Percentiles rank a stretch among this genome's conserved stretches.
Conservation (phyloP, 2,329 filamentous ascomycete species). For the Ciborinia camelliae region DNA sequence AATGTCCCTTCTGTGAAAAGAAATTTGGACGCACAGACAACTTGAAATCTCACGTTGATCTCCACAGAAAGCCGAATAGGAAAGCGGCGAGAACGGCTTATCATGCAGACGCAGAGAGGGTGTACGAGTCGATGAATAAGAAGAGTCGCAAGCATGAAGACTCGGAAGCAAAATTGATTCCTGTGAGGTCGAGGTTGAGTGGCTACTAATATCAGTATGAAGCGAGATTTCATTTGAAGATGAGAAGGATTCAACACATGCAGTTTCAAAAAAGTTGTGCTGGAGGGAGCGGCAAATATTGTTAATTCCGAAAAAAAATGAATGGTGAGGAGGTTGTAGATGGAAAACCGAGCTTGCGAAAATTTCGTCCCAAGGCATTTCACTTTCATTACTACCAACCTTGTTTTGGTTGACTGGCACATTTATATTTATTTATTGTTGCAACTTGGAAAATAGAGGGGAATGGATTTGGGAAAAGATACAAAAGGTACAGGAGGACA, state of each 20-base stretch:
- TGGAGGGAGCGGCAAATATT: not conserved
- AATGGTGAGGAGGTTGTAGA: not conserved
- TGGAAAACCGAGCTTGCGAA: not conserved
- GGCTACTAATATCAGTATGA: not conserved
- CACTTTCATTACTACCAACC: not conserved
- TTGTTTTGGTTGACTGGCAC: not conserved
- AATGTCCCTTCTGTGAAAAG: constrained; percentile 29
- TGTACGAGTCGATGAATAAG: not conserved
- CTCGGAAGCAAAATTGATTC: not conserved
- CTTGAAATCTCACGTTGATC: constrained; percentile 27
- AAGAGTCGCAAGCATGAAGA: constrained; percentile 5
- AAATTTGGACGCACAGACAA: constrained; percentile 32
- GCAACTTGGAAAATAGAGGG: not conserved
- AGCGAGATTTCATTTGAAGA: not conserved
- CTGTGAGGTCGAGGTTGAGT: not conserved
- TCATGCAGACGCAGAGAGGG: constrained; percentile 12
- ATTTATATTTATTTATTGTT: constrained; percentile 3
- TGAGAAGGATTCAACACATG: not conserved
- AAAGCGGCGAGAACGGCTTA: constrained; percentile 23
- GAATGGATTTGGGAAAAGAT: no score
- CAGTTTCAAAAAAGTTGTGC: not conserved
- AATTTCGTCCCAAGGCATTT: not conserved
- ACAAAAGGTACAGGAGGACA: not conserved
- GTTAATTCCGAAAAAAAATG: not conserved
- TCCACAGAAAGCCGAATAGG: constrained; percentile 23